Percentiles rank a stretch among this genome's conserved stretches.
These are phyloP conservation scores for Hypericum perforatum DNA, from an alignment of 345 rosid genomes.

Conservation along the genomic window DNA sequence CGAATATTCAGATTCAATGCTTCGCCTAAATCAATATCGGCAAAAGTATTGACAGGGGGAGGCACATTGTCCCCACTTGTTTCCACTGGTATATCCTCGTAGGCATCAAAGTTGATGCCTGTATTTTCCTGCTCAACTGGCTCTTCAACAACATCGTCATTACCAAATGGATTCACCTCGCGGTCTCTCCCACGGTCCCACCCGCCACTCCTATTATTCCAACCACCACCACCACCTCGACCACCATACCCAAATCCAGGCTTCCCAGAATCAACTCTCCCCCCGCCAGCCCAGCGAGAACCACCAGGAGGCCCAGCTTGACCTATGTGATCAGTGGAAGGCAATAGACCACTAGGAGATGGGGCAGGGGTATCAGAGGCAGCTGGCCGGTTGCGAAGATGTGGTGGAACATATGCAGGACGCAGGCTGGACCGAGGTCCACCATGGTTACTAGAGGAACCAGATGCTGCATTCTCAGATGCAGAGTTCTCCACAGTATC, in stretches of 20 bases:
- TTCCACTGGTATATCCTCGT: conserved; percentile 35
- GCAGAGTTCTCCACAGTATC: conserved; percentile 19
- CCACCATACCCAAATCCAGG: too few relatives aligned
- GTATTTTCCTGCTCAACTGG: not conserved
- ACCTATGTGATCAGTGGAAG: conserved; percentile 18
- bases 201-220: too few relatives aligned
- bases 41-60: conserved; percentile 20
- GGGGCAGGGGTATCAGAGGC: conserved; percentile 4
- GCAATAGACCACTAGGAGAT: conserved; percentile 11
- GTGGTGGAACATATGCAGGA: conserved; percentile 17
- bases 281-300: conserved; percentile 15
- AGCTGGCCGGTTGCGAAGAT: conserved; percentile 13
- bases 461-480: conserved; percentile 13
- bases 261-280: conserved; percentile 8
- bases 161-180: too few relatives aligned
- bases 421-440: conserved; percentile 8
- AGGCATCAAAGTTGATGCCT: conserved; percentile 35
- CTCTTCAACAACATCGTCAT: conserved; percentile 2
- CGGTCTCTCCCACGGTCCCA: too few relatives aligned
- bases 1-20: conserved; percentile 26
- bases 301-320: conserved; percentile 11
- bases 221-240: too few relatives aligned
- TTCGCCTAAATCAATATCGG: conserved; percentile 28
- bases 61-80: conserved; percentile 27
- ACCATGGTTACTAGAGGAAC: too few relatives aligned